Conservation (phyloP, 164 flowering plant species). For the Cinnamomum micranthum region DNA sequence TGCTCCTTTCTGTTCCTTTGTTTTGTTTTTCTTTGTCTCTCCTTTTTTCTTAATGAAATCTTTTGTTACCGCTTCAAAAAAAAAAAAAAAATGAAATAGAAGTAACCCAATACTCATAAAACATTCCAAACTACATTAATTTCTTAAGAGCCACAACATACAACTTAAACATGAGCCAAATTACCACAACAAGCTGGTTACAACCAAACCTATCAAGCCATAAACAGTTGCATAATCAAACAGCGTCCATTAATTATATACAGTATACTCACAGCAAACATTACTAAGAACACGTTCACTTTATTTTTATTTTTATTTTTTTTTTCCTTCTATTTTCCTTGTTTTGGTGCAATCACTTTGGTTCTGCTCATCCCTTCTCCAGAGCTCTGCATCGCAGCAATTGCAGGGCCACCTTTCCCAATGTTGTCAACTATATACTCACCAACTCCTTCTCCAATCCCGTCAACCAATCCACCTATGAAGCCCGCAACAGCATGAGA, state of each 20-base stretch:
- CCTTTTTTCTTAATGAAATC: no score
- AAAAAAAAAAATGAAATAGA: no score
- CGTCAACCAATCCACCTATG: conserved; percentile 65
- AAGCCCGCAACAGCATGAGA: conserved; percentile 56
- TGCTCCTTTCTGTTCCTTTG: no score
- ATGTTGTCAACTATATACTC: conserved; percentile 44
- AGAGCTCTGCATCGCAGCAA: background rate
- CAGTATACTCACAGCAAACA: background rate
- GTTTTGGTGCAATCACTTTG: background rate
- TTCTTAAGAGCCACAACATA: no score
- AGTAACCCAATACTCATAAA: no score
- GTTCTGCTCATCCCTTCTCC: background rate
- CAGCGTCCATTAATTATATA: background rate
- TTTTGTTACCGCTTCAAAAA: no score
- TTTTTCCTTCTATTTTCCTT: background rate
- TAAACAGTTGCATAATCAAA: background rate
- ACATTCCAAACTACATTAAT: no score
- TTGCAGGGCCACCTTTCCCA: conserved; percentile 15
- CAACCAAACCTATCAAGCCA: background rate
- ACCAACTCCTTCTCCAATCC: conserved; percentile 74
- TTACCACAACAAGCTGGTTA: background rate
- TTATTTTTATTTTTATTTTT: background rate
- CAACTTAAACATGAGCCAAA: no score
- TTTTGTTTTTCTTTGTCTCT: no score
- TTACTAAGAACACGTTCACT: background rate